Evolutionary conservation across 2,329 filamentous ascomycete genomes (phyloP), one percentile per base, ranked within the genome.

Genomic region (Chaetomiaceae sp.): DNA sequence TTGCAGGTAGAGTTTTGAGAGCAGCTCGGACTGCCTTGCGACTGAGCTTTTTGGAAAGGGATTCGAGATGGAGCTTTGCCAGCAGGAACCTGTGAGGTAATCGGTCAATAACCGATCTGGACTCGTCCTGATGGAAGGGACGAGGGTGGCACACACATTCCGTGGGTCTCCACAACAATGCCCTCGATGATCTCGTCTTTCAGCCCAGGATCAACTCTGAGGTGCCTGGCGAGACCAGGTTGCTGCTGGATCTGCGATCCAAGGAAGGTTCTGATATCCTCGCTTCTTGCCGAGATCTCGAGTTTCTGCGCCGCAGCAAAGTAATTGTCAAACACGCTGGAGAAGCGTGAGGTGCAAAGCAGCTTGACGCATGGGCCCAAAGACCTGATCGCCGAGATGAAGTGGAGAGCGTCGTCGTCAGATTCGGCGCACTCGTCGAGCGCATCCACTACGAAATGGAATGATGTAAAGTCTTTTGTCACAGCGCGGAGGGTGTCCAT

Each of bases 391-490:
- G 30, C 20, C 3, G 42, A 35, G 14, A 44, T 25, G 31, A 44
- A 44, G 17, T 20, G 17, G 31, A 44, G 30, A 4, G 42, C 42
- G 19, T 25, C 42, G 7, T 44, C 19, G 20, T 44, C 42, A 1
- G 42, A 25, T 5, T 44, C 41, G 3, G 42, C 30, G n/a, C 42
- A 44, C 21, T 44, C 42, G 42, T 44, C 42, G 10, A 44, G 42
- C 3, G 42, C 42, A 25, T 44, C 42, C 10, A 44, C 42, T 6
- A 44, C 19, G 17, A 44, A 19, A 10, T n/a, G 42, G 12, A 44
- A 35, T 10, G 6, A 7, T 3, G 19, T 23, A 9, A 34, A 25
- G 2, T 25, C 17, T 16, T 30, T 19, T 25, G n/a, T 13, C 31
- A 44, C 21, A 10, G 19, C 20, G 7, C 42, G 42, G 6, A 44